Base-by-base conservation (phyloP, 306 rosid genomes). In the Begonia peltatifolia region DNA sequence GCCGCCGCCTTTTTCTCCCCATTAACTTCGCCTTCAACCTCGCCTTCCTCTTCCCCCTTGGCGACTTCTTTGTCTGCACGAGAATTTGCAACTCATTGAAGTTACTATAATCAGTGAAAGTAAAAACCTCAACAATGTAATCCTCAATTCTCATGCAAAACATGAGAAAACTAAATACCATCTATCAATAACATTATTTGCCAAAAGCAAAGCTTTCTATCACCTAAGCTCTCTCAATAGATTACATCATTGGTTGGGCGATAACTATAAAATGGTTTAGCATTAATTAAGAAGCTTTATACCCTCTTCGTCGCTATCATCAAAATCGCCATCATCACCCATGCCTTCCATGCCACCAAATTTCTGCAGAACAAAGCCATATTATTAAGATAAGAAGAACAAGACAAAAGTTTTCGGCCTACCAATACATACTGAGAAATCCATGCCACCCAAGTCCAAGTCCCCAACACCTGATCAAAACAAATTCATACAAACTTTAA, bases 391-490 rank as follows among this genome's bases (percentile, higher is more conserved):
- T 18, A 54, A 63, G 35, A 41, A 15, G 2, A 20, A 52, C 41
- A 35, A 35, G 20, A 14, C 46, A 42, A 2, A 13, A 62, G 42
- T 14, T 38, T 60, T 23, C 38, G 11, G 17, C 12, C 7, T 56
- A 48, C 52, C 42, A 22, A 15, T 14, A 46, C 41, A 0, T 71
- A 87, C 96, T 77, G 94, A 87, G 76, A 87, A 83, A 62, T 87
- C 96, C 96, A 87, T 87, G 36, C 94, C 96, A 57, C 94, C 94
- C 65, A 80, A 47, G 59, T 82, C 95, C 62, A 52, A 12, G 42
- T 83, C 96, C 48, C 63, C 79, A 20, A 6, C 46, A 49, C 72
- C 79, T 71, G 41, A 56, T 35, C 62, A 65, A 67, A 68, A 55
- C 43, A 50, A 46, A 57, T 46, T 46, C 12, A 3, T 6, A 46